Percentiles rank a stretch among this genome's conserved stretches.
Evolutionary conservation across 495 filamentous ascomycete genomes (phyloP).

Genomic region (Xylaria acuta): DNA sequence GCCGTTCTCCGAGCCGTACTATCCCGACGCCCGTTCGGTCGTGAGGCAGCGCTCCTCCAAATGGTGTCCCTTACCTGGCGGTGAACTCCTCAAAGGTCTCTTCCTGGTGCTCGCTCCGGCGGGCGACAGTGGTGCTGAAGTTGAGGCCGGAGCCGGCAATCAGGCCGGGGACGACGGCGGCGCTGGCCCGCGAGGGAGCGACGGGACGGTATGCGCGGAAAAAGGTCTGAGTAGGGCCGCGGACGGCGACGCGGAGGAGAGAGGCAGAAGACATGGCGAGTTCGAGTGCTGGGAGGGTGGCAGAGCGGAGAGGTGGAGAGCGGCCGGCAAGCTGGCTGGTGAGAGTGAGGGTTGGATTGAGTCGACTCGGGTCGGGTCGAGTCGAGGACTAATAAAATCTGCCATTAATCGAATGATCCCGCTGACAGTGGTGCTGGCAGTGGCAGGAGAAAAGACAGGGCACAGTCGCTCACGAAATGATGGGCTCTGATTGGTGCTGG

Average conservation of each 20-base stretch:
- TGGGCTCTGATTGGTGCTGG: conserved; percentile 12
- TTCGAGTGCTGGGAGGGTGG: conserved; percentile 23
- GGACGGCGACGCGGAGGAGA: conserved; percentile 72
- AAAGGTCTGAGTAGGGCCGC: conserved; percentile 69
- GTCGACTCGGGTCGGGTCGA: conserved; percentile 1
- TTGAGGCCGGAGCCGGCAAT: conserved; percentile 56
- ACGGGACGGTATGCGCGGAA: conserved; percentile 66
- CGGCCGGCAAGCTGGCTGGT: not conserved
- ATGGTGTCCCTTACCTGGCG: conserved; percentile 75
- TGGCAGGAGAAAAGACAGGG: conserved; percentile 2
- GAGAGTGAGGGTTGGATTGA: conserved; percentile 9
- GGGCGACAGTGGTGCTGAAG: conserved; percentile 71
- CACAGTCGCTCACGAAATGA: conserved; percentile 22
- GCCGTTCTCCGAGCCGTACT: not conserved
- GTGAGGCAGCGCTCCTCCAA: not conserved
- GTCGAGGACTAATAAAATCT: conserved; percentile 24
- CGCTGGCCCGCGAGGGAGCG: conserved; percentile 61
- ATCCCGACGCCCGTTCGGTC: conserved; percentile 10
- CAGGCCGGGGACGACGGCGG: conserved; percentile 46
- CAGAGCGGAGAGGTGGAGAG: conserved; percentile 21
- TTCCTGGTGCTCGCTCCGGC: conserved; percentile 69
- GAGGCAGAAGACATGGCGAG: conserved; percentile 68
- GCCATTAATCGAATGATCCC: conserved; percentile 24
- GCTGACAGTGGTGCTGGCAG: conserved; percentile 15
- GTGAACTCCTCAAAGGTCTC: conserved; percentile 99